Base-by-base conservation (phyloP, 164 flowering plant species). In the Hamamelis virginiana region DNA sequence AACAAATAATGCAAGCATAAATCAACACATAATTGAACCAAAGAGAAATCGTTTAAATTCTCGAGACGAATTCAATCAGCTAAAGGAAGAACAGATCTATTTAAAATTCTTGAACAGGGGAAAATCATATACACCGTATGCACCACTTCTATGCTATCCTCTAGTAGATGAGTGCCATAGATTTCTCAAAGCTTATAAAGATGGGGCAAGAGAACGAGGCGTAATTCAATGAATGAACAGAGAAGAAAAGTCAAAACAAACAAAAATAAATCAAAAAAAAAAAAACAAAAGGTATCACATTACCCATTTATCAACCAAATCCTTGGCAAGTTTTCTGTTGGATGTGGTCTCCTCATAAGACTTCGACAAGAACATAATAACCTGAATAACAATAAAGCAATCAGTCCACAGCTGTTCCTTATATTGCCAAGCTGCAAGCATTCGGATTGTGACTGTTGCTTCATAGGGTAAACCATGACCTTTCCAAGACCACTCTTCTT, bases 281-380 rank as follows among this genome's bases (percentile, higher is more conserved):
- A 16, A 50, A n/a, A 28, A 22, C 16, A 9, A 43, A 65, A 60
- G n/a, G 18, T 18, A 19, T 47, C 13, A 46, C n/a, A 48, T 77
- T 88, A 96, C 99, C 99, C 99, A 96, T 90, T 91, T 87, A 74
- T 96, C 97, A 70, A 96, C 97, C 81, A 96, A 80, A 55, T 96
- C 99, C 74, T 91, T 93, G 0, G 99, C 99, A 78, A 93, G 95
- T 71, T 84, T 96, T 63, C 94, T 80, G 78, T 91, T 96, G 48
- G 91, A 68, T 11, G 94, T 86, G 15, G 91, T 96, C 82, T 96
- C 98, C 82, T 96, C 99, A 65, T 88, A 97, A 27, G 98, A 89
- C 73, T 87, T 89, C 46, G 99, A 96, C 74, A 96, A 75, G 72
- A 96, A 96, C 99, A 96, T 96, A 66, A 96, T 90, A 66, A 93